Conservation (phyloP, 257 asterid genomes). For the Solanum neorickii region DNA sequence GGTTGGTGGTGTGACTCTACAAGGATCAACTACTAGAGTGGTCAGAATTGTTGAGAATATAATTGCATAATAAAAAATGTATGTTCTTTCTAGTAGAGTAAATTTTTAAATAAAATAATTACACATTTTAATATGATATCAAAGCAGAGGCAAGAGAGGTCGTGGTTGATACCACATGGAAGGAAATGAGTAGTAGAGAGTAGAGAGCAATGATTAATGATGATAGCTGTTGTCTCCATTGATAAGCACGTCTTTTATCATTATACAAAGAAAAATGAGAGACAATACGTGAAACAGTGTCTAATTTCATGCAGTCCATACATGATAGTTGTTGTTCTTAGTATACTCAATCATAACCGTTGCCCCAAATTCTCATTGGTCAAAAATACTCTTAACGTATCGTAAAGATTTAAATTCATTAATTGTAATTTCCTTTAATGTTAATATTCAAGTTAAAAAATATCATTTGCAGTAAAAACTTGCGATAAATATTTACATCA, state of each 20-base stretch:
- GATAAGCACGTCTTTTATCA: not conserved
- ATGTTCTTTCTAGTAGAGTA: too few species aligned
- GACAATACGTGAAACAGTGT: not conserved
- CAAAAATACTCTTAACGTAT: not conserved
- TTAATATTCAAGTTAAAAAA: not conserved
- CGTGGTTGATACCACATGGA: too few species aligned
- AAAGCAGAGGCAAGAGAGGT: not conserved
- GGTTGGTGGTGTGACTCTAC: not conserved
- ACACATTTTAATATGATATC: too few species aligned
- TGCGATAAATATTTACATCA: not conserved
- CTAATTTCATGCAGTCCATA: not conserved
- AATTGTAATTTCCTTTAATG: not conserved
- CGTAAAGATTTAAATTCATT: not conserved
- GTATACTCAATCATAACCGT: not conserved
- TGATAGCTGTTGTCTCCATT: slow-evolving; percentile 30
- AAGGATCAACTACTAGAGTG: not conserved
- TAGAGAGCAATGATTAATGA: not conserved
- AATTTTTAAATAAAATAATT: too few species aligned
- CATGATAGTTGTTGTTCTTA: not conserved
- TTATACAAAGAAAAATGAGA: not conserved
- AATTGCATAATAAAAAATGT: not conserved
- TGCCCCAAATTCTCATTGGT: not conserved
- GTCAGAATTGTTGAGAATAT: not conserved
- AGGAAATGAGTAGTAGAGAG: too few species aligned
- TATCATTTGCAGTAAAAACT: not conserved